These are phyloP conservation scores for Phytopythium montanum DNA, from an alignment of 352 stramenopile species.

Conservation along the genomic window DNA sequence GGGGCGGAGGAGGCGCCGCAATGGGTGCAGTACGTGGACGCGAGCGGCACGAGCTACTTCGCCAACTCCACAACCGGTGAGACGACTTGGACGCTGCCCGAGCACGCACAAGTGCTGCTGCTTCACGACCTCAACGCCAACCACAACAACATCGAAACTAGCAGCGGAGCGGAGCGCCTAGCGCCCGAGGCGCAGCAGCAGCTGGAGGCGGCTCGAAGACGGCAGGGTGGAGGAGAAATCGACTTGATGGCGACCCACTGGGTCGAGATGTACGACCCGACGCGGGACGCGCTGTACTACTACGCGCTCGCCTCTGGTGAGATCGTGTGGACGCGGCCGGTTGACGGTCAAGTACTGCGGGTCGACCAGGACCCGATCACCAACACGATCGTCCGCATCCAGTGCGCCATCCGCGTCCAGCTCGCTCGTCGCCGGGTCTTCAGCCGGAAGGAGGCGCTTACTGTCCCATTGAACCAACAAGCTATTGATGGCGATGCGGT, in stretches of 20 bases:
- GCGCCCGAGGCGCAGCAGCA: slow-evolving; percentile 20
- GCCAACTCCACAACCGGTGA: slow-evolving; percentile 36
- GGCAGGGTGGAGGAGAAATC: not conserved
- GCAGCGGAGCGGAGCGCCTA: slow-evolving; percentile 10
- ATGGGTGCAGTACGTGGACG: slow-evolving; percentile 39
- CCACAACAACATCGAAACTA: not conserved
- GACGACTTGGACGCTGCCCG: slow-evolving; percentile 37
- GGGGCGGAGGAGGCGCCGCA: not conserved
- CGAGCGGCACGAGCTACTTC: slow-evolving; percentile 42
- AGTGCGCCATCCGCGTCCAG: slow-evolving; percentile 46
- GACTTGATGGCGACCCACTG: slow-evolving; percentile 20
- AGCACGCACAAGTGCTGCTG: slow-evolving; percentile 9
- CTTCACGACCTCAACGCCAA: not conserved
- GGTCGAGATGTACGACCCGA: slow-evolving; percentile 52
- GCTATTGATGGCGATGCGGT: not conserved
- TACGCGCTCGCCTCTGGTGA: slow-evolving; percentile 38
- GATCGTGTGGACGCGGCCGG: slow-evolving; percentile 37
- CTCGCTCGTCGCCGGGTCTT: slow-evolving; percentile 39
- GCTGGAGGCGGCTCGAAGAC: slow-evolving; percentile 20
- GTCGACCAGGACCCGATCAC: slow-evolving; percentile 39
- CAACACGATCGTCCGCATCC: slow-evolving; percentile 35
- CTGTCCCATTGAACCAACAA: not conserved
- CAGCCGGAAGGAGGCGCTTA: slow-evolving; percentile 20
- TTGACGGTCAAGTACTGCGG: slow-evolving; percentile 20
- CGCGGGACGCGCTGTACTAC: slow-evolving; percentile 44